Conservation (phyloP, 495 filamentous ascomycete species). For the Trichoderma erinaceum region DNA sequence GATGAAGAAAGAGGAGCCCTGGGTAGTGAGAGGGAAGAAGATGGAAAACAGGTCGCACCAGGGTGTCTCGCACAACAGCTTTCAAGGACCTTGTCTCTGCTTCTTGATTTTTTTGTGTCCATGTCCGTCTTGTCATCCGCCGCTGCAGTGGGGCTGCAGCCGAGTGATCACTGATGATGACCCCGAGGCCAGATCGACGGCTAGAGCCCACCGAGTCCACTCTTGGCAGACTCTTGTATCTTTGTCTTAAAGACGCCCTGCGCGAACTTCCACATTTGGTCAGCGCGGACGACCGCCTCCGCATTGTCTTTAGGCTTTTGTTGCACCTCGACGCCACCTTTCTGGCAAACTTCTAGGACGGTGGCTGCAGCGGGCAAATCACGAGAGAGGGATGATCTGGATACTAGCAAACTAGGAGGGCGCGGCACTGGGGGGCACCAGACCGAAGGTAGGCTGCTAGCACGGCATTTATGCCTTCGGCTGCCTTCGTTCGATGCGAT, state of each 20-base stretch:
- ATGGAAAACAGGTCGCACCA: not conserved
- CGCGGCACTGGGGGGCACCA: not conserved
- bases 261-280: slow-evolving; percentile 3
- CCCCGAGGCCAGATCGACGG: slow-evolving; percentile 12
- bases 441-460: not conserved
- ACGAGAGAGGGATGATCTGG: slow-evolving; percentile 1
- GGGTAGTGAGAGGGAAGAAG: not conserved
- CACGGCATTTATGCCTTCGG: not conserved
- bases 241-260: not conserved
- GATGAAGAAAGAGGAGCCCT: not conserved
- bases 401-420: not conserved
- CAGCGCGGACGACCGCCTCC: not conserved
- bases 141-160: not conserved
- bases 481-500: not conserved
- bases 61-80: not conserved
- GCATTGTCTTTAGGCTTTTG: slow-evolving; percentile 4
- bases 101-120: not conserved
- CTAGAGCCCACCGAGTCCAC: slow-evolving; percentile 12
- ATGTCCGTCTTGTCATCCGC: slow-evolving; percentile 5
- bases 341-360: not conserved
- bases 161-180: slow-evolving; percentile 12
- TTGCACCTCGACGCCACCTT: slow-evolving; percentile 1
- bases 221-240: not conserved
- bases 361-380: slow-evolving; percentile 8
- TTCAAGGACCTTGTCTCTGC: not conserved